These are phyloP conservation scores for Pichia pseudocactophila DNA, from an alignment of 805 yeast genomes.

Conservation along the genomic window DNA sequence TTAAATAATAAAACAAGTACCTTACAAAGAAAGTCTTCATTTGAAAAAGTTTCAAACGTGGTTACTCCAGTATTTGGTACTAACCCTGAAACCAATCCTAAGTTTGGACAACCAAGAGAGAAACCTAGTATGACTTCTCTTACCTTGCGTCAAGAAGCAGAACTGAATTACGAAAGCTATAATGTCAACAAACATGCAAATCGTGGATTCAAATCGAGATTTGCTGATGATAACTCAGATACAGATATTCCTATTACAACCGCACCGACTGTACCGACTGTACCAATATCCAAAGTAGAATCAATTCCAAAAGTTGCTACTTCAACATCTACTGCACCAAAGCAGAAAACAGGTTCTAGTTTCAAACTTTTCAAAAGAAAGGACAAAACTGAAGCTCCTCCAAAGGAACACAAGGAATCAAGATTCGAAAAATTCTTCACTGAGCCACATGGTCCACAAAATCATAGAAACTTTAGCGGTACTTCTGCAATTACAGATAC, in stretches of 20 bases:
- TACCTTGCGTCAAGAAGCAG: constrained; percentile 17
- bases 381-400: neutral
- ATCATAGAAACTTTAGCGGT: constrained; percentile 8
- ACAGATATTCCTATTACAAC: constrained; percentile 25
- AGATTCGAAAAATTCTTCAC: constrained; percentile 12
- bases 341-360: neutral
- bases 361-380: neutral
- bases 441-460: constrained; percentile 13
- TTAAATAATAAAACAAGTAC: constrained; percentile 4
- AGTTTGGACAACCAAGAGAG: neutral
- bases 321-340: neutral
- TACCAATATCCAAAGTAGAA: neutral
- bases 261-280: neutral
- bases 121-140: constrained; percentile 5
- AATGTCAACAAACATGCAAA: constrained; percentile 24
- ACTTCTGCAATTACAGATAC: constrained; percentile 13
- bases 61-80: constrained; percentile 18
- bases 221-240: constrained; percentile 59
- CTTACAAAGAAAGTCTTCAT: constrained; percentile 40
- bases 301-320: neutral
- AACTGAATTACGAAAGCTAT: constrained; percentile 2
- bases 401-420: constrained; percentile 3
- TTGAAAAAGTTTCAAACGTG: constrained; percentile 34
- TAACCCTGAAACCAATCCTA: neutral
- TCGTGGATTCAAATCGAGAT: constrained; percentile 40